Conservation (phyloP, 176 grass and related monocot genomes). For the Carex myosuroides region DNA sequence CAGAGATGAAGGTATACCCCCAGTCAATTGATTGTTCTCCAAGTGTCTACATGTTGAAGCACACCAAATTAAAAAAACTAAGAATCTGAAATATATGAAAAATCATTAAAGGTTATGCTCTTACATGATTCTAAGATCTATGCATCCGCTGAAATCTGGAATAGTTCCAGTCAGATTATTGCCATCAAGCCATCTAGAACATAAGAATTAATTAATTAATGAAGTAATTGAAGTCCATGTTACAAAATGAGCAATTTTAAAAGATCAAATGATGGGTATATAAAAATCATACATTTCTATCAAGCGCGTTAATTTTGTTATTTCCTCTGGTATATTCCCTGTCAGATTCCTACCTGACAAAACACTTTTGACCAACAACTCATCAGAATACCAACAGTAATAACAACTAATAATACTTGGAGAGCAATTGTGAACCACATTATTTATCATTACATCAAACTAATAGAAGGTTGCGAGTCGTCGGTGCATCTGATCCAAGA, state of each 20-base stretch:
- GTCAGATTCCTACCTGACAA: conserved; percentile 74
- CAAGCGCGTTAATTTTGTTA: conserved; percentile 46
- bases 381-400: conserved; percentile 7
- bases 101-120: conserved; percentile 3
- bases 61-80: neutral
- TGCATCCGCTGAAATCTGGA: conserved; percentile 55
- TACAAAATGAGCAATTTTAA: neutral
- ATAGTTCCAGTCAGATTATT: conserved; percentile 60
- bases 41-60: conserved; percentile 52
- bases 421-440: neutral
- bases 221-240: neutral
- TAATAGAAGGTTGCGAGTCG: conserved; percentile 42
- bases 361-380: conserved; percentile 33
- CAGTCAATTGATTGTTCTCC: conserved; percentile 80
- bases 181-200: conserved; percentile 53
- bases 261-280: neutral
- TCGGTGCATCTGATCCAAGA: conserved; percentile 69
- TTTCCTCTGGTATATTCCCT: conserved; percentile 50
- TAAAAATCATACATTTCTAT: conserved; percentile 62
- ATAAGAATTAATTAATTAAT: neutral
- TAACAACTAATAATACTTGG: neutral
- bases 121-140: conserved; percentile 63
- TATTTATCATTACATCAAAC: conserved; percentile 49
- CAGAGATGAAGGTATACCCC: conserved; percentile 63
- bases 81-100: neutral